Evolutionary conservation across 768 basidiomycete genomes (phyloP).

Genomic region (Pisolithus orientalis): DNA sequence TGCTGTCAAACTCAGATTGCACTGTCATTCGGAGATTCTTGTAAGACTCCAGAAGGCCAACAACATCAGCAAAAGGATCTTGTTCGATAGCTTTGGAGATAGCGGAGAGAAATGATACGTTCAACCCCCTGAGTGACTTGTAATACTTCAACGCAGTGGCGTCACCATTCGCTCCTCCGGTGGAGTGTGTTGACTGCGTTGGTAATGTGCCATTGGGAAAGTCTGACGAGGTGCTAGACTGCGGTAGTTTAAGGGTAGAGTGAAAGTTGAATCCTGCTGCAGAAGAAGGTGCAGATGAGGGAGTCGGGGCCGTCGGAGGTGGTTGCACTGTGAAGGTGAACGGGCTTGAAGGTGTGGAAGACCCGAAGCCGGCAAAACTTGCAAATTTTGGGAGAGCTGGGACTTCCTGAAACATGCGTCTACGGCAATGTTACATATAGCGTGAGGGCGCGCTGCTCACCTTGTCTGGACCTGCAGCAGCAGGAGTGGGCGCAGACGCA

Average conservation of each 20-base stretch:
- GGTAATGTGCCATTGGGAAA: conserved; percentile 24
- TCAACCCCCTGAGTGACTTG: conserved; percentile 67
- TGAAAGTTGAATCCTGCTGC: background rate
- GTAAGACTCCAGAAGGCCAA: conserved; percentile 53
- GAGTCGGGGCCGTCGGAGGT: conserved; percentile 3
- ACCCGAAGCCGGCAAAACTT: conserved; percentile 49
- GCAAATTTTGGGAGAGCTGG: conserved; percentile 39
- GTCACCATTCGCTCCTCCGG: conserved; percentile 22
- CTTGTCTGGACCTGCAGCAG: conserved; percentile 16
- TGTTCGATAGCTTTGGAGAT: conserved; percentile 52
- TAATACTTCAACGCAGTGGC: conserved; percentile 48
- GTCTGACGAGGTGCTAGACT: conserved; percentile 12
- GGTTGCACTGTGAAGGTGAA: conserved; percentile 37
- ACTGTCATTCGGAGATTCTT: conserved; percentile 47
- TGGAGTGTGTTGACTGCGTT: conserved; percentile 8
- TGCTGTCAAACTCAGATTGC: conserved; percentile 48
- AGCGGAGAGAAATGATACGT: conserved; percentile 56
- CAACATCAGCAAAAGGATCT: conserved; percentile 67
- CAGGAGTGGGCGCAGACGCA: conserved; percentile 19
- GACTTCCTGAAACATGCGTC: conserved; percentile 14
- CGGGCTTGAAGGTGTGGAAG: conserved; percentile 21
- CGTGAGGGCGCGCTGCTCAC: conserved; percentile 14
- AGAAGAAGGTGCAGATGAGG: conserved; percentile 8
- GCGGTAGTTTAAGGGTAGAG: conserved; percentile 5
- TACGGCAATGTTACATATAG: conserved; percentile 3